phyloP scores from a whole-genome alignment of 208 protist genomes.

The Phytomonas francai region DNA sequence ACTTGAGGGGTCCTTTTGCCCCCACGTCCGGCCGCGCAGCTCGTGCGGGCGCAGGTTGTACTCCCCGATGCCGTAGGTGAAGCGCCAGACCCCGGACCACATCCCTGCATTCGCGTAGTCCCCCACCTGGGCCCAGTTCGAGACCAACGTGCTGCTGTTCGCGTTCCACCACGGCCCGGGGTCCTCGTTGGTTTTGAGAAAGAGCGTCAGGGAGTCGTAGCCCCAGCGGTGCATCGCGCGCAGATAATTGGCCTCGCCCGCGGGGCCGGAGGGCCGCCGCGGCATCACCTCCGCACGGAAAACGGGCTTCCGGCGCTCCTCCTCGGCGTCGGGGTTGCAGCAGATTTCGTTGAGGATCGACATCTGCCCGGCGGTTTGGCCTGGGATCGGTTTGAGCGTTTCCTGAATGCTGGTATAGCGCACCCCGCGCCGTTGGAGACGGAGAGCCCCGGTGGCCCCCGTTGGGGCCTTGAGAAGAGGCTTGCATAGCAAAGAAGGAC shows the following conservation, averaged over 20 bases:
- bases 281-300: constrained; percentile 69
- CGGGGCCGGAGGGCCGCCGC: not conserved
- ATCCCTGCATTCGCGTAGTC: constrained; percentile 84
- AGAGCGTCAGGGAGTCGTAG: constrained; percentile 82
- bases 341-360: constrained; percentile 81
- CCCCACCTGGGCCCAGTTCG: constrained; percentile 84
- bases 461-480: not conserved
- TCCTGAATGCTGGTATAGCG: constrained; percentile 81
- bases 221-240: constrained; percentile 81
- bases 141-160: constrained; percentile 75
- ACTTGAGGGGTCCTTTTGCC: constrained; percentile 39
- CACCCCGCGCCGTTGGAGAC: constrained; percentile 31
- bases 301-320: constrained; percentile 74
- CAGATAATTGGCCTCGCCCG: constrained; percentile 31
- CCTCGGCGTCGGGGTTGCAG: constrained; percentile 80
- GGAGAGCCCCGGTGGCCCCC: not conserved
- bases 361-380: constrained; percentile 75
- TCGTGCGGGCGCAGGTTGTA: constrained; percentile 84
- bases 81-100: constrained; percentile 86
- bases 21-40: constrained; percentile 67
- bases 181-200: constrained; percentile 83
- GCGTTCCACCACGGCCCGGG: constrained; percentile 86
- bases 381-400: constrained; percentile 59
- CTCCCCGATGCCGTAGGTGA: constrained; percentile 82
- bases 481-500: not conserved